These are phyloP conservation scores for Mayamaea pseudoterrestris DNA, from an alignment of 108 stramenopile species.

Conservation along the genomic window DNA sequence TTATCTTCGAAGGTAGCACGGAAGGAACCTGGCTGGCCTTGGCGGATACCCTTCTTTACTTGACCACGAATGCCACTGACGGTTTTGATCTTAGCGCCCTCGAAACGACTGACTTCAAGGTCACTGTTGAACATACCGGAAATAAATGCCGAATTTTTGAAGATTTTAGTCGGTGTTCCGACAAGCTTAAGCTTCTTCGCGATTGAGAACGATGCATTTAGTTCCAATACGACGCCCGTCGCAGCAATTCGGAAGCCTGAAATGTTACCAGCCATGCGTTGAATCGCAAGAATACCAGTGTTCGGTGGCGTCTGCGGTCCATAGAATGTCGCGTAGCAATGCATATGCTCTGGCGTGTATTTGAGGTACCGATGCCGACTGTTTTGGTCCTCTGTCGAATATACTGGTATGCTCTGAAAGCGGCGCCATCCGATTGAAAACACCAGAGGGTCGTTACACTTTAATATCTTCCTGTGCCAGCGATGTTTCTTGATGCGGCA, in stretches of 20 bases:
- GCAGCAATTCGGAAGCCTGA: constrained; percentile 89
- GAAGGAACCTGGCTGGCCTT: constrained; percentile 85
- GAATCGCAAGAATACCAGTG: constrained; percentile 93
- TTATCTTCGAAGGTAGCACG: constrained; percentile 99
- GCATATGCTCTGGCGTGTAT: constrained; percentile 99
- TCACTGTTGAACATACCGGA: constrained; percentile 99
- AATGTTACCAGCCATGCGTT: constrained; percentile 50
- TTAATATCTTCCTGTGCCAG: constrained; percentile 90
- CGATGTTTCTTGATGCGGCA: constrained; percentile 95
- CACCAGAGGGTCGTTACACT: constrained; percentile 91
- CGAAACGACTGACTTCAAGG: constrained; percentile 90
- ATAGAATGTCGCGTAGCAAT: constrained; percentile 93
- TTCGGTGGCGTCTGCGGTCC: constrained; percentile 92
- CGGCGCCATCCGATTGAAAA: constrained; percentile 96
- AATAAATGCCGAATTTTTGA: constrained; percentile 95
- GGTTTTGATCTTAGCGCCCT: constrained; percentile 90
- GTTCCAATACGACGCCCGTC: constrained; percentile 89
- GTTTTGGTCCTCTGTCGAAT: constrained; percentile 49
- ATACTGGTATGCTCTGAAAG: constrained; percentile 90
- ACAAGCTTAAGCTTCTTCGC: constrained; percentile 99
- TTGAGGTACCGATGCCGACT: constrained; percentile 74
- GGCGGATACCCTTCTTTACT: constrained; percentile 87
- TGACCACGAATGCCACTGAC: constrained; percentile 95
- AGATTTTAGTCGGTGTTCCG: constrained; percentile 92
- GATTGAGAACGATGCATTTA: constrained; percentile 84